Evolutionary conservation across 805 yeast genomes (phyloP), one percentile per base, ranked within the genome.

Genomic region (Blastobotrys mokoenaii): DNA sequence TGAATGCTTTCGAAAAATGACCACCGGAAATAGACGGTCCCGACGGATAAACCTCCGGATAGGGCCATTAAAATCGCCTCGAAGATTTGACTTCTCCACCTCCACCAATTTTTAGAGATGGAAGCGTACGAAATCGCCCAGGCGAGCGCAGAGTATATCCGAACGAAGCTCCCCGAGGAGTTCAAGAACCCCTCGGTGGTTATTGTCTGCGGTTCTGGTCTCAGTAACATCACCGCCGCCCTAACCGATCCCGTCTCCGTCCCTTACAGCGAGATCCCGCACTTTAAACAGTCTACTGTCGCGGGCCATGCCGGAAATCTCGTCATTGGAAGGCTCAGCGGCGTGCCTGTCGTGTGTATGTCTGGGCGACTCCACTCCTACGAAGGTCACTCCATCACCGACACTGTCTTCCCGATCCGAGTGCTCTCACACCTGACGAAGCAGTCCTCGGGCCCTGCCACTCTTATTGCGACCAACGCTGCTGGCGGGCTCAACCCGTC

Each of bases 141-240:
- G 9, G 44, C 40, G 31, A 50, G 55, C 6, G 58, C 55, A 6
- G 25, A 38, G n/a, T 20, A 34, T 25, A 47, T 57, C 31, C 32
- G 41, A 22, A 20, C 42, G 29, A 41, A 39, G 31, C 46, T 54
- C 12, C 57, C 60, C 16, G 45, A 35, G 14, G 52, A 47, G 27
- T 46, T 55, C n/a, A 33, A 40, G 33, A 32, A 32, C 18, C 95
- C 96, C 1, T 67, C 77, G 48, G 80, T 78, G 0, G 74, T 88
- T 46, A 82, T 90, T 51, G 84, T 90, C 44, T 89, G 97, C 65
- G 98, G 98, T 5, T 84, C 96, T 3, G 98, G 98, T 0, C 70
- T 90, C 14, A 95, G 96, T 10, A 95, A 94, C 0, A 80, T 90
- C 41, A 82, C 89, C 1, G 70, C 74, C 41, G 65, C 72, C 18